phyloP scores from a whole-genome alignment of 2,329 filamentous ascomycete genomes.

The Sclerotinia borealis region DNA sequence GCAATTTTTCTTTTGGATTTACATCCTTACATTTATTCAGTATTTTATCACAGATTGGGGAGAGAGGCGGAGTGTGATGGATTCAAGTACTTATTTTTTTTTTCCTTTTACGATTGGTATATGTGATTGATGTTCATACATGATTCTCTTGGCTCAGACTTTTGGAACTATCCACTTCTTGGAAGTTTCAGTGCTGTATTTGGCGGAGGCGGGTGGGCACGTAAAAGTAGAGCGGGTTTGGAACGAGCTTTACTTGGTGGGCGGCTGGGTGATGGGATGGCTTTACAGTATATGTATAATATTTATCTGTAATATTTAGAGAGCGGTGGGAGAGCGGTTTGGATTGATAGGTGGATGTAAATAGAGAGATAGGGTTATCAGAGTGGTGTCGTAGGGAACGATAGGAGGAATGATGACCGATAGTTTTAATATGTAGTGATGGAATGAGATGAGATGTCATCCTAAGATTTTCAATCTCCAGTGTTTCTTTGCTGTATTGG shows the following conservation, averaged over 20 bases:
- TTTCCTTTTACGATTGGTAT: background rate
- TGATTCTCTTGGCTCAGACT: conserved; percentile 6
- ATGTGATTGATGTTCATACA: conserved; percentile 12
- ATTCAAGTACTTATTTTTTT: background rate
- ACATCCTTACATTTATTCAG: background rate
- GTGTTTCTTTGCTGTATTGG: background rate
- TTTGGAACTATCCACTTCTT: background rate
- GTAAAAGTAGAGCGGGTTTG: background rate
- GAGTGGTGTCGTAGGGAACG: background rate
- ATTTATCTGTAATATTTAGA: background rate
- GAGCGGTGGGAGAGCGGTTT: background rate
- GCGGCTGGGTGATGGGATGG: background rate
- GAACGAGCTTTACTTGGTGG: background rate
- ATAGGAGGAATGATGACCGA: background rate
- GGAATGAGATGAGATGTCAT: background rate
- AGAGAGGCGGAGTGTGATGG: background rate
- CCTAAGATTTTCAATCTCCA: background rate
- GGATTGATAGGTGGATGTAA: background rate
- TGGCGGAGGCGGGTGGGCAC: background rate
- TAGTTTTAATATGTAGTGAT: background rate
- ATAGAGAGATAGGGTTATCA: background rate
- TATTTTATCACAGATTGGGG: background rate
- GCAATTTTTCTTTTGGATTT: background rate
- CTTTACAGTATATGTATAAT: background rate
- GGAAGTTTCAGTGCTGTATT: background rate